Evolutionary conservation across 495 filamentous ascomycete species (phyloP).

Genomic region (Pseudevernia furfuracea): DNA sequence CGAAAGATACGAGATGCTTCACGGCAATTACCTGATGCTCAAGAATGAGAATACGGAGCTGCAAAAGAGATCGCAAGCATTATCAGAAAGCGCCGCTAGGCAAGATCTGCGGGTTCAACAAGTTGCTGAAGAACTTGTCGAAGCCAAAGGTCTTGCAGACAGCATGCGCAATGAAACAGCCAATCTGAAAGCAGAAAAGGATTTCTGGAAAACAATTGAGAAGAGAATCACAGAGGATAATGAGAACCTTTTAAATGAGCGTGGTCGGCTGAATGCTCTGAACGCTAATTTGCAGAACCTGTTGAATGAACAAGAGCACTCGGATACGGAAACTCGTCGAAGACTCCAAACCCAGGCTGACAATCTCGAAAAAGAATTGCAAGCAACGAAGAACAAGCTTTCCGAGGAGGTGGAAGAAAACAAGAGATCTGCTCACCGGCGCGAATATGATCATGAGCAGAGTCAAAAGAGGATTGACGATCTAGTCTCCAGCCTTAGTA

Average conservation of each 20-base stretch:
- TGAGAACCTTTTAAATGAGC: constrained; percentile 74
- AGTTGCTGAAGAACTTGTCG: constrained; percentile 85
- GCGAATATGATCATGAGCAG: constrained; percentile 82
- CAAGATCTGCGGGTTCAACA: constrained; percentile 86
- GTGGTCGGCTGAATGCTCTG: constrained; percentile 66
- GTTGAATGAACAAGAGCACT: constrained; percentile 80
- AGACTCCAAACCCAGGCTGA: constrained; percentile 70
- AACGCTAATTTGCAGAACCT: constrained; percentile 75
- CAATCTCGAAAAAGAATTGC: constrained; percentile 66
- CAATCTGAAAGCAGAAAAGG: constrained; percentile 88
- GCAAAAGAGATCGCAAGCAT: constrained; percentile 63
- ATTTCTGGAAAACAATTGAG: constrained; percentile 85
- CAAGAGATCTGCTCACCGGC: constrained; percentile 67
- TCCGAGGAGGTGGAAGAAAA: constrained; percentile 74
- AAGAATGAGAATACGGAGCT: constrained; percentile 78
- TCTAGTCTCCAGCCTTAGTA: constrained; percentile 65
- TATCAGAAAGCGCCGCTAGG: constrained; percentile 76
- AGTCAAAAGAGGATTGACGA: constrained; percentile 85
- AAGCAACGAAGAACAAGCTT: constrained; percentile 71
- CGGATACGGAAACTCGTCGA: constrained; percentile 71
- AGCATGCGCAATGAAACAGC: constrained; percentile 84
- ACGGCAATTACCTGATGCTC: constrained; percentile 72
- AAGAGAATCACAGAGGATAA: constrained; percentile 79
- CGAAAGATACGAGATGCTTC: constrained; percentile 84
- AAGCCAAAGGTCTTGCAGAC: constrained; percentile 70